phyloP scores from a whole-genome alignment of 768 basidiomycete genomes.

The Pleurotus citrinopileatus region DNA sequence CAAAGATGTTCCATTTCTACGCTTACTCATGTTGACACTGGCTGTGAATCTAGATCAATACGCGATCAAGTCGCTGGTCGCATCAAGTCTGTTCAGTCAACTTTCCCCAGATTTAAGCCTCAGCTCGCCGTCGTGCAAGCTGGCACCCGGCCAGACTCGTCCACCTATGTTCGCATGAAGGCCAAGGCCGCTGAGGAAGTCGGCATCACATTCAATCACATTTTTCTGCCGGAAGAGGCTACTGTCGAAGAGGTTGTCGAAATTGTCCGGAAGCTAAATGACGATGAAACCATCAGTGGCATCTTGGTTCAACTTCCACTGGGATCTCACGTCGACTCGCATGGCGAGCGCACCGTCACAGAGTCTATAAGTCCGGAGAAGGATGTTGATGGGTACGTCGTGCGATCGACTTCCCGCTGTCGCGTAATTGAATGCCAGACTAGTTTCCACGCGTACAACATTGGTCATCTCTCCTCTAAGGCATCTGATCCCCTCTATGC shows the following conservation, averaged over 20 bases:
- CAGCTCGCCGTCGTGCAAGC: constrained; percentile 92
- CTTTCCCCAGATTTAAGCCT: constrained; percentile 86
- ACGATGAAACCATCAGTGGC: constrained; percentile 78
- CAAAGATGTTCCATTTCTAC: not conserved
- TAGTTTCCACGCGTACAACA: constrained; percentile 98
- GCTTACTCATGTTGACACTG: constrained; percentile 7
- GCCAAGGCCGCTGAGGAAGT: constrained; percentile 92
- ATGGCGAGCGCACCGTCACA: constrained; percentile 88
- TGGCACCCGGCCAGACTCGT: constrained; percentile 87
- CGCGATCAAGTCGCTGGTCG: constrained; percentile 71
- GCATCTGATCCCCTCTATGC: constrained; percentile 86
- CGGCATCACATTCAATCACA: constrained; percentile 84
- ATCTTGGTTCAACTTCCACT: constrained; percentile 96
- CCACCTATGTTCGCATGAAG: constrained; percentile 97
- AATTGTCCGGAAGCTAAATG: constrained; percentile 78
- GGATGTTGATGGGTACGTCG: constrained; percentile 89
- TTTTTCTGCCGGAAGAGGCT: constrained; percentile 67
- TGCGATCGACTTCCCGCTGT: not conserved
- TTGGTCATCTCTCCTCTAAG: constrained; percentile 90
- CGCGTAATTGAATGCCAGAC: constrained; percentile 3
- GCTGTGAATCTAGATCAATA: constrained; percentile 56
- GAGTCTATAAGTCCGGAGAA: constrained; percentile 92
- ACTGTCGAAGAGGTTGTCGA: constrained; percentile 73
- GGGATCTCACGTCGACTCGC: constrained; percentile 73
- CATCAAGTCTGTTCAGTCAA: constrained; percentile 61